Percentiles rank a stretch among this genome's conserved stretches.
These are phyloP conservation scores for Solanum ahanhuiri DNA, from an alignment of 257 asterid genomes.

Conservation along the genomic window DNA sequence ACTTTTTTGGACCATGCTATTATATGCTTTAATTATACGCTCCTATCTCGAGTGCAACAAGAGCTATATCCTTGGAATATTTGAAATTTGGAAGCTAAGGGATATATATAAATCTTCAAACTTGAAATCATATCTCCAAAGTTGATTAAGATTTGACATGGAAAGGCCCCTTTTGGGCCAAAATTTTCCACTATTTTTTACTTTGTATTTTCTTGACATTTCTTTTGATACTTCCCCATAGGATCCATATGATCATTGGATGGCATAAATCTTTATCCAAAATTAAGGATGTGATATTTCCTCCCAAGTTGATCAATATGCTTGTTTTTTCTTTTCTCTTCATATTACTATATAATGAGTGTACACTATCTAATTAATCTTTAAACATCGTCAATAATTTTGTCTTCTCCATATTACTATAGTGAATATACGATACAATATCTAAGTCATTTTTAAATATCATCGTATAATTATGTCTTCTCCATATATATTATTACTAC, in stretches of 20 bases:
- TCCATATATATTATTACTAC: not conserved
- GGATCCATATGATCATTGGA: not conserved
- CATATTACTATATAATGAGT: not conserved
- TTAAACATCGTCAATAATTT: not conserved
- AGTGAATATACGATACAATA: not conserved
- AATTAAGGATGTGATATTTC: not conserved
- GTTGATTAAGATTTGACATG: not conserved
- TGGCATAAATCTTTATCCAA: not conserved
- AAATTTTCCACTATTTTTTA: not conserved
- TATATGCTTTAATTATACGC: not conserved
- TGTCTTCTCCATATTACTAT: not conserved
- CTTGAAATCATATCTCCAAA: not conserved
- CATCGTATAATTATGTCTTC: not conserved
- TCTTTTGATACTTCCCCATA: not conserved
- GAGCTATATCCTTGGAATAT: not conserved
- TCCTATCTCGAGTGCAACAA: not conserved
- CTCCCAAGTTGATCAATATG: not conserved
- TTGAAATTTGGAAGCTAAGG: not conserved
- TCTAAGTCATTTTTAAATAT: not conserved
- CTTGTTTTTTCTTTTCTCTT: not conserved
- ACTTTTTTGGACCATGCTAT: not conserved
- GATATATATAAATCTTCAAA: not conserved
- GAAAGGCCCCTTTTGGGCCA: not conserved
- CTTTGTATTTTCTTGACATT: not conserved
- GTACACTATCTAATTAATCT: not conserved